These are phyloP conservation scores for Pseudognaphalium luteoalbum DNA, from an alignment of 129 eudicot species.

Conservation along the genomic window DNA sequence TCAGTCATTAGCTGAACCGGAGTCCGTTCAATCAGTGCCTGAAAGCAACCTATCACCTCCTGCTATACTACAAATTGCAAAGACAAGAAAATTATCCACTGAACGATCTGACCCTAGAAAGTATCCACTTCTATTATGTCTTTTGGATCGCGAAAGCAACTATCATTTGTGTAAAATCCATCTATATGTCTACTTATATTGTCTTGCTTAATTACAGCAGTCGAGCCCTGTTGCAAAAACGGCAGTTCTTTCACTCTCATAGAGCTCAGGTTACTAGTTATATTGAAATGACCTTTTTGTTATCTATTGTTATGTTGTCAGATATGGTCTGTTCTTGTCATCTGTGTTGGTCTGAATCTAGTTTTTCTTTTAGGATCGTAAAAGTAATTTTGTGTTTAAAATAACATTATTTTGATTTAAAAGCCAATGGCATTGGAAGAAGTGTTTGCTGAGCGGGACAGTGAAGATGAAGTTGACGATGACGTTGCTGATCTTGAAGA, in stretches of 20 bases:
- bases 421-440: conserved; percentile 87
- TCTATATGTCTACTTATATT: neutral
- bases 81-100: conserved; percentile 75
- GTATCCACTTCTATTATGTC: conserved; percentile 34
- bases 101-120: conserved; percentile 84
- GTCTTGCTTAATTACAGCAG: conserved; percentile 33
- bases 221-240: conserved; percentile 80
- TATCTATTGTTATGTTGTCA: neutral
- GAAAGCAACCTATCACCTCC: conserved; percentile 68
- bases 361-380: neutral
- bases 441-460: conserved; percentile 76
- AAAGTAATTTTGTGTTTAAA: neutral
- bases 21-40: conserved; percentile 57
- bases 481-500: conserved; percentile 91
- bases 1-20: conserved; percentile 67
- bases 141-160: neutral
- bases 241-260: conserved; percentile 95
- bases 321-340: conserved; percentile 12
- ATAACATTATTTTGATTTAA: conserved; percentile 7
- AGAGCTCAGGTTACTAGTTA: conserved; percentile 83
- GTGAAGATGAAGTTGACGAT: conserved; percentile 93
- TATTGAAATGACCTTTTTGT: neutral
- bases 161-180: neutral
- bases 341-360: neutral
- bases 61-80: conserved; percentile 75